Evolutionary conservation across 805 yeast species (phyloP), one percentile per base, ranked within the genome.

Genomic region (Nakazawaea ambrosiae): DNA sequence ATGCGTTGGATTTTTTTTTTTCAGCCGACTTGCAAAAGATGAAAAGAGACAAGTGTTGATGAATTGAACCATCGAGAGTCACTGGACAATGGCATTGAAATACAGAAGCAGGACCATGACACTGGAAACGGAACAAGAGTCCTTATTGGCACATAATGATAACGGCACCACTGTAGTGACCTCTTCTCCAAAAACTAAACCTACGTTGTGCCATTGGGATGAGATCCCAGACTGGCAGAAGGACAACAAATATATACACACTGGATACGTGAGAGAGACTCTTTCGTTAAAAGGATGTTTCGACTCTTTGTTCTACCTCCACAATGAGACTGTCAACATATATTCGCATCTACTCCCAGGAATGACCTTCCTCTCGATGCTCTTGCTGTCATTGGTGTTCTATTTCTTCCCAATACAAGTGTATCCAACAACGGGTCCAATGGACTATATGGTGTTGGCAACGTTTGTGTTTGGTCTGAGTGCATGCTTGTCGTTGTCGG

Each of bases 211-310:
- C 35, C 28, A 33, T 4, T 70, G 57, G 47, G 64, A 69, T 37
- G 75, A 74, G 45, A 47, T 74, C 6, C 74, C 73, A 22, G 54
- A 51, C 10, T 74, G 81, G 81, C 80, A 73, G 45, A 63, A 68
- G 46, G 81, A 74, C 43, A 74, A 74, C 44, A 74, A 72, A 44
- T 73, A 48, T 42, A 73, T 74, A 12, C 47, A 59, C 12, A 57
- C 70, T 0, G 77, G 78, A 0, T 74, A 74, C 45, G 76, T 74
- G 19, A 55, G 50, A 39, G 72, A 64, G 41, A 73, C 78, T 1
- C 45, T 52, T 9, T 66, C 73, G 20, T 58, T 57, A 27, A 41
- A 38, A 26, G 53, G 51, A 32, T 68, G 76, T 41, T 47, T 67
- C 5, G 43, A 49, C 17, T 67, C 78, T 0, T 50, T 74, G 14